phyloP scores from a whole-genome alignment of 2,329 filamentous ascomycete species.

The Botrytis galanthina region DNA sequence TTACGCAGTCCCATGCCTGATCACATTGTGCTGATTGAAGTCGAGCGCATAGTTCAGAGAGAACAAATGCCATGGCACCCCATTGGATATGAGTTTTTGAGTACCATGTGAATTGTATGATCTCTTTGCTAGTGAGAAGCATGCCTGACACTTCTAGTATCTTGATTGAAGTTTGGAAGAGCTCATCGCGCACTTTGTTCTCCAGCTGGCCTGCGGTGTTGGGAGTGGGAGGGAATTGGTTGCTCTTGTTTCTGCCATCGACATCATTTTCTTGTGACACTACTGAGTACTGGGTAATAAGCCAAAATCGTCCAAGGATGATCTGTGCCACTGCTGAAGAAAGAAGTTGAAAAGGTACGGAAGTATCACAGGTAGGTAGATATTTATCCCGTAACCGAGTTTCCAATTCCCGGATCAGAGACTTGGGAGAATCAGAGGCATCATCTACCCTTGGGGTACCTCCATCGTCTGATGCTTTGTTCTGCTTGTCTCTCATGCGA shows the following conservation, averaged over 20 bases:
- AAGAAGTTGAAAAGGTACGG: constrained; percentile 8
- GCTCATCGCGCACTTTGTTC: constrained; percentile 7
- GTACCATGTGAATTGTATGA: constrained; percentile 6
- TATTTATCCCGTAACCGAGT: constrained; percentile 5
- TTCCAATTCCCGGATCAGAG: constrained; percentile 8
- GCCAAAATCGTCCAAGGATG: constrained; percentile 4
- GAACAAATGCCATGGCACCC: constrained; percentile 8
- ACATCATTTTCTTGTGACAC: constrained; percentile 5
- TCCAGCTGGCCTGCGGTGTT: constrained; percentile 5
- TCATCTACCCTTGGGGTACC: constrained; percentile 3
- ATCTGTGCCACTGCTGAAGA: constrained; percentile 9
- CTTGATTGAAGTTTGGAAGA: constrained; percentile 8
- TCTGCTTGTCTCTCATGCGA: constrained; percentile 5
- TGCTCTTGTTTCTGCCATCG: constrained; percentile 6
- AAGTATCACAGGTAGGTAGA: constrained; percentile 6
- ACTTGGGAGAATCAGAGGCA: constrained; percentile 7
- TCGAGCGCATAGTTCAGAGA: constrained; percentile 2
- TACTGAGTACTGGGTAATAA: constrained; percentile 2
- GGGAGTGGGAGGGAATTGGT: constrained; percentile 5
- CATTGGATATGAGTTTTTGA: constrained; percentile 9
- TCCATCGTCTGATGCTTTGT: constrained; percentile 4
- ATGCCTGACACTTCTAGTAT: constrained; percentile 7
- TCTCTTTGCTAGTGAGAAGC: constrained; percentile 8
- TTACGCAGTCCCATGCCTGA: constrained; percentile 4
- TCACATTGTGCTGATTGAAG: constrained; percentile 10